Evolutionary conservation across 345 rosid species (phyloP), one percentile per base, ranked within the genome.

Genomic region (Carallia pectinifolia): DNA sequence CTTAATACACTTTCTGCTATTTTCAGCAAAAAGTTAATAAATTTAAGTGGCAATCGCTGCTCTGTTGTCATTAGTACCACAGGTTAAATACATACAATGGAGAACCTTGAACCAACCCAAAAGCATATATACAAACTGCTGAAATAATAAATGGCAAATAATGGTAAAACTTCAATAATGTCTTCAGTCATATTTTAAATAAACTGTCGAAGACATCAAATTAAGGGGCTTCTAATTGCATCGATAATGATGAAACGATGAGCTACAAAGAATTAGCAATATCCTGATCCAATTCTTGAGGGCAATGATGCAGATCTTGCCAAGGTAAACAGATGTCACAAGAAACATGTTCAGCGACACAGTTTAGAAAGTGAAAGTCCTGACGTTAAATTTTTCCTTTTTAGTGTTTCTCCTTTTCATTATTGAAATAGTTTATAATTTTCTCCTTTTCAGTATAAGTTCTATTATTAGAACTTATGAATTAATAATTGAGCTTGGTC

Each of bases 1-100:
- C 58, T 68, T 65, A 40, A 70, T 66, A 66, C 64, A 40, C 62
- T 52, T 15, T 60, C 73, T 67, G 48, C 62, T 38, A 48, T 62
- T 71, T 29, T 29, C 39, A 66, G 56, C 64, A 6, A 36, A 56
- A 70, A 55, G 9, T 31, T 27, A 7, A 73, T 4, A 66, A 37
- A 18, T 40, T 50, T 68, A 15, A 53, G 69, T 13, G 33, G 52
- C 39, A 47, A 62, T 23, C 19, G 27, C 31, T 18, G 48, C 65
- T 6, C 40, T 19, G 18, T 6, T 18, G 58, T 60, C 61, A 34
- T 31, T 39, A 58, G 1, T 55, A 30, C 38, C 37, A 18, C 63
- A 52, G 38, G 38, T 60, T 59, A 37, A 58, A 64, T 38, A 34
- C 56, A 62, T 62, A 47, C 17, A 40, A 44, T 44, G 0, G 5